Percentiles rank a stretch among this genome's conserved stretches.
phyloP scores from a whole-genome alignment of 805 yeast species.

The Lipomyces anomalus region DNA sequence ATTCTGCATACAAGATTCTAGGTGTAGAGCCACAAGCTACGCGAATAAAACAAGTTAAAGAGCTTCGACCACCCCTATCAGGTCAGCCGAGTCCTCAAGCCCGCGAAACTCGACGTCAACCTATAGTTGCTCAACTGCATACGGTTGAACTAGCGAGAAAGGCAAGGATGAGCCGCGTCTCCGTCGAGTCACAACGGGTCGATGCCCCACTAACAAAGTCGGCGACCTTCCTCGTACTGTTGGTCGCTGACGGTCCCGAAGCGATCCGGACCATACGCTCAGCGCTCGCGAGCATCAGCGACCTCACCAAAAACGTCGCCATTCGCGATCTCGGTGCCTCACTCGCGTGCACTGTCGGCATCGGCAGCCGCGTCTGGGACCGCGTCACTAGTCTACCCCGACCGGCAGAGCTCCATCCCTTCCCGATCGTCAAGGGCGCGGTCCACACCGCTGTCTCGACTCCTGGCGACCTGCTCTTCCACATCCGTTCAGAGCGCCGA shows the following conservation, averaged over 20 bases:
- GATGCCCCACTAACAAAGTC: conserved; percentile 11
- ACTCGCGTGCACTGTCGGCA: conserved; percentile 18
- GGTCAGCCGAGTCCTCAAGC: conserved; percentile 1
- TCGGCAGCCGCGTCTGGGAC: conserved; percentile 24
- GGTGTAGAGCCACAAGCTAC: no score
- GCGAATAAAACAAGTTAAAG: conserved; percentile 1
- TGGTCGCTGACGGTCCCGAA: conserved; percentile 1
- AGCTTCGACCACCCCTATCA: conserved; percentile 1
- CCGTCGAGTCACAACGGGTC: conserved; percentile 7
- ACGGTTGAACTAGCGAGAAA: not conserved
- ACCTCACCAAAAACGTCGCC: conserved; percentile 6
- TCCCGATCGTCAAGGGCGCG: conserved; percentile 23
- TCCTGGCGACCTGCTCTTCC: conserved; percentile 27
- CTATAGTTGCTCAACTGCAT: not conserved
- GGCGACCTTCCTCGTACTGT: conserved; percentile 9
- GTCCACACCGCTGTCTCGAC: conserved; percentile 24
- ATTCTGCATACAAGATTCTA: not conserved
- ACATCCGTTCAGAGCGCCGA: conserved; percentile 23
- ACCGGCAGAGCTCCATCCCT: conserved; percentile 26
- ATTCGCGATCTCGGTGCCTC: conserved; percentile 9
- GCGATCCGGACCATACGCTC: conserved; percentile 4
- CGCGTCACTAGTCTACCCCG: conserved; percentile 9
- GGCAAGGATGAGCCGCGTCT: conserved; percentile 1
- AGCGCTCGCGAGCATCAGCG: conserved; percentile 9
- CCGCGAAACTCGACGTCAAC: not conserved